Evolutionary conservation across 2,329 filamentous ascomycete species (phyloP), one percentile per base, ranked within the genome.

Genomic region (Elsinoe fawcettii): DNA sequence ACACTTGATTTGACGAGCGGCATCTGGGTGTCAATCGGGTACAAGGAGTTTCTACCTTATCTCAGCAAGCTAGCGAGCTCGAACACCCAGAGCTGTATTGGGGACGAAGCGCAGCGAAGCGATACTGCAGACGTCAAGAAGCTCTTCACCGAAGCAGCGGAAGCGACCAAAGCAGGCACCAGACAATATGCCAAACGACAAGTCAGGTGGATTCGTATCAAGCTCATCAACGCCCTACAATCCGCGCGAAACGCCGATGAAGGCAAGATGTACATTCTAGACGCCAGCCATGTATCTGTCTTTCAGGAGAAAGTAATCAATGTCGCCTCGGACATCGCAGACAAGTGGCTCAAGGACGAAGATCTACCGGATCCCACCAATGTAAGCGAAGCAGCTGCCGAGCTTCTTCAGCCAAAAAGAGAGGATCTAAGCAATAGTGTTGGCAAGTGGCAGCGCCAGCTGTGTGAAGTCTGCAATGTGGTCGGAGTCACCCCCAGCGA

Each of bases 1-100:
- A 62, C 70, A 0, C 72, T 93, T 1, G 90, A 97, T 66, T 79
- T 83, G 62, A 87, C 82, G 1, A 83, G 85, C 55, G 95, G 93
- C 0, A 95, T 99, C 43, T 99, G 92, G 90, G 87, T 95, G 55
- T 93, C 91, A 1, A 99, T 99, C 60, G 93, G 93, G 1, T 96
- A 90, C 72, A 96, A 95, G 69, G 90, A 99, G 67, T 87, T 97
- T 67, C 80, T 87, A 58, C 78, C 82, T 0, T 96, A 90, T 66
- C 73, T 91, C 20, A 39, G 60, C 9, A 22, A 25, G 12, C 12
- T 7, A 2, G 8, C 12, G 70, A 69, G 3, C 25, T 43, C 51
- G 25, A 57, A 59, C 2, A 64, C 72, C 62, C 60, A 69, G 65
- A 12, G 20, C 3, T 5, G 12, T 18, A 46, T n/a, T 11, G 41